phyloP scores from a whole-genome alignment of 352 stramenopile genomes.

The Phytophthora sansomeana region DNA sequence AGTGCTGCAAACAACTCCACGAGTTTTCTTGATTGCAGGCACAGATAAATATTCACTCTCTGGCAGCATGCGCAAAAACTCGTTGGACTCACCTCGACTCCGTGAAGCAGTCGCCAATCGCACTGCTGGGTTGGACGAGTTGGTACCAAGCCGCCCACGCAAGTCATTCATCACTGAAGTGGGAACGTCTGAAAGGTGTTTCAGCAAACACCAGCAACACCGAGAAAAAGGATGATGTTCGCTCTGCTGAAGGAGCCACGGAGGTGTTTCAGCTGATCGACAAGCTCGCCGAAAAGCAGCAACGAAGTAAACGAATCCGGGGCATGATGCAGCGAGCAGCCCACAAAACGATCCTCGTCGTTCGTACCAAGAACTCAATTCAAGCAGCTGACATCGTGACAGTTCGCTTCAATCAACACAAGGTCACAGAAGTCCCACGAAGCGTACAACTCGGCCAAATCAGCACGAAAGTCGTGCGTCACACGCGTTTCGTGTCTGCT shows the following conservation, averaged over 20 bases:
- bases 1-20: background rate
- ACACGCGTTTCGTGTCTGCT: constrained; percentile 43
- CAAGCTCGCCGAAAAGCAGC: constrained; percentile 53
- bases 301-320: constrained; percentile 64
- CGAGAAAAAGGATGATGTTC: constrained; percentile 11
- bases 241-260: constrained; percentile 30
- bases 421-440: constrained; percentile 58
- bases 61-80: constrained; percentile 7
- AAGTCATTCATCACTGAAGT: constrained; percentile 55
- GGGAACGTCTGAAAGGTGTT: constrained; percentile 9
- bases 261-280: constrained; percentile 68
- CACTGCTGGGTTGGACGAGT: background rate
- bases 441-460: constrained; percentile 59
- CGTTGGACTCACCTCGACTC: background rate
- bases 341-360: constrained; percentile 78
- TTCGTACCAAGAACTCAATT: constrained; percentile 75
- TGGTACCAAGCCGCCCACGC: constrained; percentile 1
- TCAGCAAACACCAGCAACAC: constrained; percentile 3
- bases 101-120: background rate
- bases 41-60: background rate
- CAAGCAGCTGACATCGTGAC: constrained; percentile 74
- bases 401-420: constrained; percentile 57
- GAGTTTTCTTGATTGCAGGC: background rate
- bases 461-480: constrained; percentile 58
- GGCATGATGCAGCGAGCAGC: constrained; percentile 71